Conservation (phyloP, 129 eudicot species). For the Heracleum sosnowskyi region DNA sequence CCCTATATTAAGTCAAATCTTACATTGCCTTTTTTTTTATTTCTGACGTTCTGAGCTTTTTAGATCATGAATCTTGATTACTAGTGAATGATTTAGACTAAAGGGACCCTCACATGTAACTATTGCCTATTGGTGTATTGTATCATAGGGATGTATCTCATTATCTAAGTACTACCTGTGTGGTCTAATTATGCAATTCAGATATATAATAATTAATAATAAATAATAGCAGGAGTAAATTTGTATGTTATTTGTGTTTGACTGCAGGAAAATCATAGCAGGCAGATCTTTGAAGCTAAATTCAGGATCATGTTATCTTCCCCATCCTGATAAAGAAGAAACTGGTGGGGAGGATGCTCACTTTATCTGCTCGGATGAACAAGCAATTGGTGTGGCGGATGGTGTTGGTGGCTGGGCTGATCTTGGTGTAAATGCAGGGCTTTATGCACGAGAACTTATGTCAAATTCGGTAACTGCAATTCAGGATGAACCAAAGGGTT, state of each 20-base stretch:
- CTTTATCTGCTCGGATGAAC: constrained; percentile 65
- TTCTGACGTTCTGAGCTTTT: neutral
- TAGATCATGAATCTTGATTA: neutral
- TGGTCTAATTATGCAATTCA: neutral
- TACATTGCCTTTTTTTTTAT: neutral
- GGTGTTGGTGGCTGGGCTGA: constrained; percentile 99
- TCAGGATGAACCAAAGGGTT: constrained; percentile 81
- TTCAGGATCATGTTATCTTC: constrained; percentile 88
- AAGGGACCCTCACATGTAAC: neutral
- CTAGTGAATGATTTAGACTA: neutral
- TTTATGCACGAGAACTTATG: constrained; percentile 90
- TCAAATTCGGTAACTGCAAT: constrained; percentile 70
- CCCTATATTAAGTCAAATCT: neutral
- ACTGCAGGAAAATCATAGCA: constrained; percentile 33
- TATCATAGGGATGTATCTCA: neutral
- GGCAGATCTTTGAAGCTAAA: constrained; percentile 53
- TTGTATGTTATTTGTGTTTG: constrained; percentile 7
- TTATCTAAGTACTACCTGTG: too few relatives aligned
- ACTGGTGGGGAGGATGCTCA: constrained; percentile 98
- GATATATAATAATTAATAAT: neutral
- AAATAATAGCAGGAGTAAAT: neutral
- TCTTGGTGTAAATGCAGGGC: constrained; percentile 76
- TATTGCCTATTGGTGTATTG: neutral
- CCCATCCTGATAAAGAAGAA: constrained; percentile 96
- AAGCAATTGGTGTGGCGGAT: constrained; percentile 95